These are phyloP conservation scores for Triticum timopheevii DNA, from an alignment of 176 grass and related monocot genomes.

Conservation along the genomic window DNA sequence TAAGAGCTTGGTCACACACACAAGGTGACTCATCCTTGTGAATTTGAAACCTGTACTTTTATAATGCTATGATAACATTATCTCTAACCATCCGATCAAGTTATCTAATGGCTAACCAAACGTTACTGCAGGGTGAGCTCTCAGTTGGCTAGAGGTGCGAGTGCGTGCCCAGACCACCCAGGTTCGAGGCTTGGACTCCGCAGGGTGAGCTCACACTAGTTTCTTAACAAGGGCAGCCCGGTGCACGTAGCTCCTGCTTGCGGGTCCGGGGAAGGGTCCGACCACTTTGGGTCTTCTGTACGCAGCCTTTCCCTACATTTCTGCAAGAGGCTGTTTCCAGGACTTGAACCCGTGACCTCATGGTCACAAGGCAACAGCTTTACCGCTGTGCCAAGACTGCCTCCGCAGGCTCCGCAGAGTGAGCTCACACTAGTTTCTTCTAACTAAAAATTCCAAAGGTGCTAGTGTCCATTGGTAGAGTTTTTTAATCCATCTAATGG, in stretches of 20 bases:
- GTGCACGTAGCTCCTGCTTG: too few relatives aligned
- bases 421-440: not conserved
- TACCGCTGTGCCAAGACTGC: too few relatives aligned
- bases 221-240: not conserved
- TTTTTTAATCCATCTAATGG: slow-evolving; percentile 5
- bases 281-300: too few relatives aligned
- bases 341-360: too few relatives aligned
- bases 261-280: too few relatives aligned
- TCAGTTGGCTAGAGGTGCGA: not conserved
- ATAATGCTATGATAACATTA: not conserved
- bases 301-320: too few relatives aligned
- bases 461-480: not conserved
- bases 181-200: not conserved
- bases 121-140: too few relatives aligned
- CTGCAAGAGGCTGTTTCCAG: too few relatives aligned
- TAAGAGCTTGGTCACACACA: not conserved
- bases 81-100: not conserved
- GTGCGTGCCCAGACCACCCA: not conserved
- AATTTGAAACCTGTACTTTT: not conserved
- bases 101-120: not conserved
- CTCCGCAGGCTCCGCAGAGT: not conserved
- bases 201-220: not conserved
- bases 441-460: not conserved
- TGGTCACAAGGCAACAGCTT: too few relatives aligned
- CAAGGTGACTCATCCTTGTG: slow-evolving; percentile 7